These are phyloP conservation scores for Xylaria arbuscula DNA, from an alignment of 2,329 filamentous ascomycete species.

Conservation along the genomic window DNA sequence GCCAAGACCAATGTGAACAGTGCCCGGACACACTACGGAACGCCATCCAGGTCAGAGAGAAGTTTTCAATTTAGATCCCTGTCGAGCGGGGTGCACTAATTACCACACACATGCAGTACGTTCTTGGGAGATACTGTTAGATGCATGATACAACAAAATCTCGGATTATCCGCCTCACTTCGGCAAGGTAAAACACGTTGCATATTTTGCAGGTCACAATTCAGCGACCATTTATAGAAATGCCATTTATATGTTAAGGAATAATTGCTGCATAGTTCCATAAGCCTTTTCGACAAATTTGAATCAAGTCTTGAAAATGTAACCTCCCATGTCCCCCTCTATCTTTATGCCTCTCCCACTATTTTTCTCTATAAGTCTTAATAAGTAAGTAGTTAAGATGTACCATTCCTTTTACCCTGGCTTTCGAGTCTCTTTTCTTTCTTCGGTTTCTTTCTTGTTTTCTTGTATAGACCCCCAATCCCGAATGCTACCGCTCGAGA, in stretches of 20 bases:
- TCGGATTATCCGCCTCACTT: too few species aligned
- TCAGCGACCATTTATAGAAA: neutral
- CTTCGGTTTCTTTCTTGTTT: neutral
- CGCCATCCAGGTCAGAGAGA: conserved; percentile 4
- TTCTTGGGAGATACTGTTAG: too few species aligned
- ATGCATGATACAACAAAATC: too few species aligned
- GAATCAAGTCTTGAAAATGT: neutral
- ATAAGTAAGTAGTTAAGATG: neutral
- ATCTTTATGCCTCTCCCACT: neutral
- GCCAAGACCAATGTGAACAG: conserved; percentile 28
- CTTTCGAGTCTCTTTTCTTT: neutral
- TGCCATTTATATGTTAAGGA: conserved; percentile 5
- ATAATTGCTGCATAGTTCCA: neutral
- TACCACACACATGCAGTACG: too few species aligned
- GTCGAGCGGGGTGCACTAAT: conserved; percentile 5
- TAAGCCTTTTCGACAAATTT: neutral
- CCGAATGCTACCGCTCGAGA: neutral
- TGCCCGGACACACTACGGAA: conserved; percentile 4
- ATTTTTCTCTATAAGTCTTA: neutral
- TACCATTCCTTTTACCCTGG: neutral
- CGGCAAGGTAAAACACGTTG: too few species aligned
- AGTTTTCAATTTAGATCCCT: conserved; percentile 30
- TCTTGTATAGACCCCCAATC: neutral
- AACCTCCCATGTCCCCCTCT: neutral
- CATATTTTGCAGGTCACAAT: too few species aligned